Conservation (phyloP, 768 basidiomycete species). For the Tricholomella constricta region DNA sequence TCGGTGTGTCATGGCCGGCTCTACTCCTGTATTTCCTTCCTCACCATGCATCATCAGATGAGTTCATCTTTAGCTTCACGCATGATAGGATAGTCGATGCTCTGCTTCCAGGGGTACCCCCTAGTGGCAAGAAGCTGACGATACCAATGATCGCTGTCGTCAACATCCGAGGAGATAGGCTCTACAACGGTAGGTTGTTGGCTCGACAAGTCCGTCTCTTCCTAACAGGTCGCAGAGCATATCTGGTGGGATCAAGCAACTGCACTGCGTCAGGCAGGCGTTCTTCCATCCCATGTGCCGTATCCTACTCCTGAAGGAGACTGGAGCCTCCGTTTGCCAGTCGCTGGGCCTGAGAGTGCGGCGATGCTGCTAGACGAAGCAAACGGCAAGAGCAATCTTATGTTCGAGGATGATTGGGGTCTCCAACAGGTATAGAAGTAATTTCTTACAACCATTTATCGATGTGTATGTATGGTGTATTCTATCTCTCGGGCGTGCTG, state of each 20-base stretch:
- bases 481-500: no score
- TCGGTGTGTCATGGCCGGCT: conserved; percentile 35
- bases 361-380: conserved; percentile 38
- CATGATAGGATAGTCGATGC: conserved; percentile 47
- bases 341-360: conserved; percentile 38
- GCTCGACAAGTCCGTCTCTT: neutral
- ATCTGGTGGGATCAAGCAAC: conserved; percentile 50
- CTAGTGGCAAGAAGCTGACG: conserved; percentile 47
- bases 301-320: conserved; percentile 23
- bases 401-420: conserved; percentile 39
- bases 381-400: conserved; percentile 38
- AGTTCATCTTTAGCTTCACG: conserved; percentile 50
- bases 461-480: no score
- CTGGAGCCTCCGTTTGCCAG: conserved; percentile 34
- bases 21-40: neutral
- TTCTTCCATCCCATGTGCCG: conserved; percentile 36
- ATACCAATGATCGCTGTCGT: conserved; percentile 61
- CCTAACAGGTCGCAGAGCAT: conserved; percentile 31
- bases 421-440: conserved; percentile 8
- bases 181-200: conserved; percentile 33
- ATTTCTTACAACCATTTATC: neutral
- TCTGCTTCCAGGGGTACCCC: conserved; percentile 55
- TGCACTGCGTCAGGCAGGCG: conserved; percentile 36
- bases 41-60: conserved; percentile 34
- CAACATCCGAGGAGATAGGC: conserved; percentile 44